Evolutionary conservation across 176 grass and related monocot genomes (phyloP).

Genomic region (Thalia dealbata): DNA sequence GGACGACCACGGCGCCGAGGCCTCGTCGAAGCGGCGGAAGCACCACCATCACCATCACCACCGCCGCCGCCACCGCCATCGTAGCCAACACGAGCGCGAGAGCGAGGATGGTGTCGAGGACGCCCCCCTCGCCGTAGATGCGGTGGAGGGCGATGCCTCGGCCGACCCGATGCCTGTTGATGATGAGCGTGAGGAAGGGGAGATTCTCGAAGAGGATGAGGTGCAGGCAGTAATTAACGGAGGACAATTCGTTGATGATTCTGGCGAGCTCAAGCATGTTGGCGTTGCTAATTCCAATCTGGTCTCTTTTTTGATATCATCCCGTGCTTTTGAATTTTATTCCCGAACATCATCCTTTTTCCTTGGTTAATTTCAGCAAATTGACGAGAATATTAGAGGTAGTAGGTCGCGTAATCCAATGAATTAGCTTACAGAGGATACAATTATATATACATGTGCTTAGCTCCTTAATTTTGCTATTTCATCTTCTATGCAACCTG

Average conservation of each 20-base stretch:
- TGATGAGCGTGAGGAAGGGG: conserved; percentile 78
- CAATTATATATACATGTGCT: neutral
- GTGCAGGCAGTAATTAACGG: conserved; percentile 6
- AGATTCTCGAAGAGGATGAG: conserved; percentile 63
- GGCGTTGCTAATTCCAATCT: conserved; percentile 17
- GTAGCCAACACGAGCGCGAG: conserved; percentile 26
- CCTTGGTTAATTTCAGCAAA: neutral
- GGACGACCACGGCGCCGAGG: conserved; percentile 20
- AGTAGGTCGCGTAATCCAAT: neutral
- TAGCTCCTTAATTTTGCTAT: neutral
- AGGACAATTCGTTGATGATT: neutral
- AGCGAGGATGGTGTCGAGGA: conserved; percentile 2
- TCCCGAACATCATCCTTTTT: neutral
- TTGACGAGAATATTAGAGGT: neutral
- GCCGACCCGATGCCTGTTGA: conserved; percentile 11
- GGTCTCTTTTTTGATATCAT: conserved; percentile 41
- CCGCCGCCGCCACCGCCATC: conserved; percentile 12
- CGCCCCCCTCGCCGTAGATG: neutral
- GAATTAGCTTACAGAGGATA: neutral
- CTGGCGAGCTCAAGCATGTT: conserved; percentile 21
- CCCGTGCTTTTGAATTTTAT: conserved; percentile 8
- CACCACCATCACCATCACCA: conserved; percentile 38
- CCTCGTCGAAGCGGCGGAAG: conserved; percentile 59
- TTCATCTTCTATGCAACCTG: neutral
- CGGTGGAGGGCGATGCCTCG: neutral